These are phyloP conservation scores for Kodamaea sagamina DNA, from an alignment of 805 yeast species.

Conservation along the genomic window DNA sequence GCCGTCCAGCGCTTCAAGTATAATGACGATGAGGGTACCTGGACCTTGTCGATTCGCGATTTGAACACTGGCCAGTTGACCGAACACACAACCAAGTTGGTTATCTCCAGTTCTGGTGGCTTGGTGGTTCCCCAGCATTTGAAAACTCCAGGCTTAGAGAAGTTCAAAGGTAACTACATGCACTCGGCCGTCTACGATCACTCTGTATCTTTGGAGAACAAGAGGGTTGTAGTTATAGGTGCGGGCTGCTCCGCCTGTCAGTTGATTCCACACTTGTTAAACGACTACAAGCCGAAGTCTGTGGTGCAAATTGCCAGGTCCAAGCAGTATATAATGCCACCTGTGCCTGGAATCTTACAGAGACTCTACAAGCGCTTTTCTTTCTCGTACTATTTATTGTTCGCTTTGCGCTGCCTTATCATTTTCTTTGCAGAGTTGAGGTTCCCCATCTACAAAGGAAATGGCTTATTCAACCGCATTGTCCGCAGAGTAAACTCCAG, in stretches of 20 bases:
- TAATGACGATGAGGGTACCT: constrained; percentile 26
- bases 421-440: constrained; percentile 34
- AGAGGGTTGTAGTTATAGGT: constrained; percentile 41
- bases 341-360: constrained; percentile 29
- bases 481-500: constrained; percentile 28
- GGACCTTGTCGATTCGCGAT: constrained; percentile 32
- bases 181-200: constrained; percentile 45
- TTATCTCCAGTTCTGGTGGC: constrained; percentile 36
- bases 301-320: constrained; percentile 38
- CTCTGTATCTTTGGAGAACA: constrained; percentile 32
- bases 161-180: constrained; percentile 40
- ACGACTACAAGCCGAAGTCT: constrained; percentile 25
- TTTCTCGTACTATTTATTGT: constrained; percentile 29
- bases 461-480: constrained; percentile 26
- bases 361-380: constrained; percentile 26
- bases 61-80: constrained; percentile 31
- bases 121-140: constrained; percentile 39
- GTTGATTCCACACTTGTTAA: constrained; percentile 39
- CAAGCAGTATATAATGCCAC: constrained; percentile 43
- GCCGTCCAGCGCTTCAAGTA: constrained; percentile 23
- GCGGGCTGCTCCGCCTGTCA: constrained; percentile 47
- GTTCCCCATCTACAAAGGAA: constrained; percentile 38
- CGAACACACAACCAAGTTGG: constrained; percentile 31
- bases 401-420: constrained; percentile 30
- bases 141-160: constrained; percentile 33